Evolutionary conservation across 1,284 basidiomycete genomes (phyloP).

Genomic region (Inonotus obliquus): DNA sequence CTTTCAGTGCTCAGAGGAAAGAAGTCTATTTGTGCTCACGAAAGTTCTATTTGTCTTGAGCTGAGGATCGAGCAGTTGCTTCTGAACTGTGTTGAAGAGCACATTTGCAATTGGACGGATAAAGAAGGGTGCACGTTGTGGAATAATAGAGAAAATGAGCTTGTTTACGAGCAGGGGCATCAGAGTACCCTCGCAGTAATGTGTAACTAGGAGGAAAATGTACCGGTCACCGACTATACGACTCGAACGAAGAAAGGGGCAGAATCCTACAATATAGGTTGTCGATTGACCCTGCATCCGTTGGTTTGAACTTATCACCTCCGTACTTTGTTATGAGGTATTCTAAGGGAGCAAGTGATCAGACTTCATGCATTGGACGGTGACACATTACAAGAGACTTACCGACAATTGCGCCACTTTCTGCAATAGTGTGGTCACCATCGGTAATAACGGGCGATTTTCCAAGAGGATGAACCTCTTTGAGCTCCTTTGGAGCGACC

Average conservation of each 20-base stretch:
- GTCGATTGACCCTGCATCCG: slow-evolving; percentile 35
- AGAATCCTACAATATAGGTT: slow-evolving; percentile 36
- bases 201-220: slow-evolving; percentile 27
- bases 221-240: not conserved
- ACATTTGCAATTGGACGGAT: slow-evolving; percentile 32
- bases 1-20: not conserved
- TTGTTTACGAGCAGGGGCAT: slow-evolving; percentile 33
- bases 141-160: slow-evolving; percentile 31
- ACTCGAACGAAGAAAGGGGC: not conserved
- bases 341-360: slow-evolving; percentile 25
- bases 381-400: slow-evolving; percentile 15
- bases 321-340: slow-evolving; percentile 44
- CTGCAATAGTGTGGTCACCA: slow-evolving; percentile 37
- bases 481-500: slow-evolving; percentile 38
- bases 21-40: slow-evolving; percentile 24
- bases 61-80: slow-evolving; percentile 28
- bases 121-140: slow-evolving; percentile 32
- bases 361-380: not conserved
- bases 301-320: slow-evolving; percentile 32
- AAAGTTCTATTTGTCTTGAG: slow-evolving; percentile 30
- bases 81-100: slow-evolving; percentile 29
- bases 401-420: slow-evolving; percentile 49
- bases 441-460: slow-evolving; percentile 47
- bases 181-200: slow-evolving; percentile 38
- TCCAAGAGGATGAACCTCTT: slow-evolving; percentile 39